phyloP scores from a whole-genome alignment of 225 moss, liverwort and hornwort genomes.

The Physcomitrellopsis africana region DNA sequence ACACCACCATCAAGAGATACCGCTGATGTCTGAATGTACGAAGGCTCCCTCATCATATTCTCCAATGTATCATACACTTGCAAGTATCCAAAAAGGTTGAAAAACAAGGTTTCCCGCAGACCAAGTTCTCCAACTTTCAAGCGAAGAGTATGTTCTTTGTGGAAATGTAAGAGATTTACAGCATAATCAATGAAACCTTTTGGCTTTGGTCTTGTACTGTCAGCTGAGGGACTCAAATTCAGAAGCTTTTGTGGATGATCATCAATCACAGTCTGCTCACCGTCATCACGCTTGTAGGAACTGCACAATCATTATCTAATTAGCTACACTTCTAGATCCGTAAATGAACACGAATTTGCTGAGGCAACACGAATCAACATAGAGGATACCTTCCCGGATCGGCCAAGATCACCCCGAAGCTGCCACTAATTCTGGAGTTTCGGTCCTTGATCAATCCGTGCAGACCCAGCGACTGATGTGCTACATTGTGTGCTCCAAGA shows the following conservation, averaged over 20 bases:
- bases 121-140: not conserved
- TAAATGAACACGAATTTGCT: not conserved
- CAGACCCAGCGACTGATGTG: constrained; percentile 10
- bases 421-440: constrained; percentile 8
- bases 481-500: not conserved
- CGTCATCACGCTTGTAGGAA: constrained; percentile 14
- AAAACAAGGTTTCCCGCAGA: constrained; percentile 29
- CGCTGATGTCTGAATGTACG: constrained; percentile 7
- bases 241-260: constrained; percentile 32
- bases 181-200: constrained; percentile 34
- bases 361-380: no score
- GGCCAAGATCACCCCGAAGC: constrained; percentile 6
- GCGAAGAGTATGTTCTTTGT: not conserved
- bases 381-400: not conserved
- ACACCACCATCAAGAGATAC: constrained; percentile 33
- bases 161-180: constrained; percentile 25
- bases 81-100: constrained; percentile 19
- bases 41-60: constrained; percentile 13
- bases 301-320: constrained; percentile 8
- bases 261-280: not conserved
- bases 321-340: not conserved
- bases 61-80: constrained; percentile 32
- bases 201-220: not conserved
- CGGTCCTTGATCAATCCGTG: constrained; percentile 18
- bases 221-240: constrained; percentile 2